Evolutionary conservation across 495 filamentous ascomycete genomes (phyloP).

Genomic region (Pseudotulostoma volvatum): DNA sequence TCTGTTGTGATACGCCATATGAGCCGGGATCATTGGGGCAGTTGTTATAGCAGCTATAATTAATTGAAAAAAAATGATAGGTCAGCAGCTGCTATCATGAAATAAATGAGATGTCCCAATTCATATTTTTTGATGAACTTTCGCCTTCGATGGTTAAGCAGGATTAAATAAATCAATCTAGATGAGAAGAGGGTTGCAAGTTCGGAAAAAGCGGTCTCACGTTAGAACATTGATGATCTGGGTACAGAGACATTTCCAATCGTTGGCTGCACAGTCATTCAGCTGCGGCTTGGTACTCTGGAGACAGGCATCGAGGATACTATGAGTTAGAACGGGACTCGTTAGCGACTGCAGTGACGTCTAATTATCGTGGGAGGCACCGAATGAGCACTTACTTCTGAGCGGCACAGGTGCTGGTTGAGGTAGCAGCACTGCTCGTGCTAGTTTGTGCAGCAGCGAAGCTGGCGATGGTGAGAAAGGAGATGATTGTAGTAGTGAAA

Average conservation of each 20-base stretch:
- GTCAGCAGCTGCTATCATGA: not conserved
- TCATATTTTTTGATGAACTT: not conserved
- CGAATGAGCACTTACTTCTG: not conserved
- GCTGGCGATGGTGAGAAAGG: not conserved
- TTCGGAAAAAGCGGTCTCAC: conserved; percentile 6
- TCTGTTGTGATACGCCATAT: conserved; percentile 11
- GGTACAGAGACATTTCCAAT: conserved; percentile 18
- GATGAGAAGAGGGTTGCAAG: not conserved
- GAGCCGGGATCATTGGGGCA: conserved; percentile 18
- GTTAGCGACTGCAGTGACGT: not conserved
- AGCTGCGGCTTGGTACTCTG: conserved; percentile 10
- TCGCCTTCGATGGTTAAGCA: not conserved
- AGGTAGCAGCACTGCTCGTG: not conserved
- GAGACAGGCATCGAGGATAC: conserved; percentile 21
- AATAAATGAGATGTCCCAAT: not conserved
- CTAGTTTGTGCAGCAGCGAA: not conserved
- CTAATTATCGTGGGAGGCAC: not conserved
- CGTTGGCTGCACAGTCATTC: conserved; percentile 11
- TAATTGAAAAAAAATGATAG: conserved; percentile 1
- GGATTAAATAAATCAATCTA: not conserved
- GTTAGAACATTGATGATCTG: conserved; percentile 18
- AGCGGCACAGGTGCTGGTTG: not conserved
- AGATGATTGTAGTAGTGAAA: not conserved
- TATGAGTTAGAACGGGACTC: conserved; percentile 1
- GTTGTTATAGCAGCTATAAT: conserved; percentile 29